Evolutionary conservation across 208 protist species (phyloP), one percentile per base, ranked within the genome.

Genomic region (Acanthamoeba sp.): DNA sequence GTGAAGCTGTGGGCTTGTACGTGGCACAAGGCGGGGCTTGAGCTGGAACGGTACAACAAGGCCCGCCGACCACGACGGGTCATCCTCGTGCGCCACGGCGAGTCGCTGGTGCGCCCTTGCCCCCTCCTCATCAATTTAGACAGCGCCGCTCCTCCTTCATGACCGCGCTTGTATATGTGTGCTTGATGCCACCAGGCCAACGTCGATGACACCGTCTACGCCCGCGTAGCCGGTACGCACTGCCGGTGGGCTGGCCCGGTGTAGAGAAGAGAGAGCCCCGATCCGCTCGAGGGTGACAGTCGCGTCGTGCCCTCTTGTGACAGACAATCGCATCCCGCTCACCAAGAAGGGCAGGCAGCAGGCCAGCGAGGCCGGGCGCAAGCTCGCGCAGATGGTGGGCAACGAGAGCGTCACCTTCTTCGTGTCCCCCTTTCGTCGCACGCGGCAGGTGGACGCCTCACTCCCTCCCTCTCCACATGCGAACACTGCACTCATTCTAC

Each of bases 351-450:
- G 71, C 10, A 80, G 27, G 71, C 71, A 96, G 90, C 98, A 98
- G 96, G 97, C 98, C n/a, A 95, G 96, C 29, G 97, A 98, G 95
- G 98, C 98, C 80, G 98, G 98, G 52, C 91, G 95, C 34, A 95
- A 97, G 12, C 96, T 99, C 22, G 96, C 96, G 40, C 94, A 96
- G n/a, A 97, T 98, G 64, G 96, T 99, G 32, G 96, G 97, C 66
- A 96, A 98, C 55, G 98, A 98, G 57, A 96, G 96, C 85, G 48
- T 98, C 16, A 97, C 98, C 94, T 97, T 99, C 24, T 98, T 98
- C 96, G 98, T 98, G 91, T 98, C 98, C 9, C 98, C 98, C 1
- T 99, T 98, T 95, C 78, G 94, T 1, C 97, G 98, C 55, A 97
- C 98, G 34, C 96, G 96, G 64, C 97, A 98, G 95, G 98, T 98